Percentiles rank a stretch among this genome's conserved stretches.
Evolutionary conservation across 768 basidiomycete species (phyloP).

Genomic region (Amanita pseudoporphyria): DNA sequence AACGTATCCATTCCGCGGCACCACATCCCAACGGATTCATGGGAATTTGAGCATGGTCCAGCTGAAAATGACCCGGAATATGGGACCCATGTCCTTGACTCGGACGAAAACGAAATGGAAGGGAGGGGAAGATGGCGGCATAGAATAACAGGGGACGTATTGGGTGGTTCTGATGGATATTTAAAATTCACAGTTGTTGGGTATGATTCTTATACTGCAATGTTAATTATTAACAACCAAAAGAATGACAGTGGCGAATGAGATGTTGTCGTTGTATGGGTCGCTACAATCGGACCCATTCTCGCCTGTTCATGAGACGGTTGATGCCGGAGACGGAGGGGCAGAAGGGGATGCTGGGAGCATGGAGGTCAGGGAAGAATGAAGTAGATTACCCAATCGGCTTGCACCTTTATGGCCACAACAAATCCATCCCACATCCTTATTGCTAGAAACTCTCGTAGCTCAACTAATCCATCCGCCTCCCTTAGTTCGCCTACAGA

Average conservation of each 20-base stretch:
- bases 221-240: constrained; percentile 7
- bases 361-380: constrained; percentile 12
- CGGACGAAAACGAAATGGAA: constrained; percentile 20
- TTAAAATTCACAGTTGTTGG: constrained; percentile 85
- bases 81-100: constrained; percentile 27
- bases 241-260: constrained; percentile 83
- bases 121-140: constrained; percentile 75
- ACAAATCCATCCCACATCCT: constrained; percentile 81
- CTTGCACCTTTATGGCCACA: constrained; percentile 23
- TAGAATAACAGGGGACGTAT: constrained; percentile 50
- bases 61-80: constrained; percentile 75
- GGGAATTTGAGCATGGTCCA: constrained; percentile 82
- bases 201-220: constrained; percentile 31
- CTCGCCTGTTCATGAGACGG: constrained; percentile 39
- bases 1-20: constrained; percentile 91
- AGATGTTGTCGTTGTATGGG: constrained; percentile 86
- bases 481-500: constrained; percentile 79
- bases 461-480: constrained; percentile 66
- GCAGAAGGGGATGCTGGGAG: constrained; percentile 1
- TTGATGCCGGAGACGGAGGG: no score
- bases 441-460: constrained; percentile 78
- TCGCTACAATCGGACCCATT: constrained; percentile 75
- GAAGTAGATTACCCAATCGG: background rate
- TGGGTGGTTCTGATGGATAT: constrained; percentile 61
- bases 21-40: constrained; percentile 74